Evolutionary conservation across 2,329 filamentous ascomycete species (phyloP).

Genomic region (Plectosphaerella sp.): DNA sequence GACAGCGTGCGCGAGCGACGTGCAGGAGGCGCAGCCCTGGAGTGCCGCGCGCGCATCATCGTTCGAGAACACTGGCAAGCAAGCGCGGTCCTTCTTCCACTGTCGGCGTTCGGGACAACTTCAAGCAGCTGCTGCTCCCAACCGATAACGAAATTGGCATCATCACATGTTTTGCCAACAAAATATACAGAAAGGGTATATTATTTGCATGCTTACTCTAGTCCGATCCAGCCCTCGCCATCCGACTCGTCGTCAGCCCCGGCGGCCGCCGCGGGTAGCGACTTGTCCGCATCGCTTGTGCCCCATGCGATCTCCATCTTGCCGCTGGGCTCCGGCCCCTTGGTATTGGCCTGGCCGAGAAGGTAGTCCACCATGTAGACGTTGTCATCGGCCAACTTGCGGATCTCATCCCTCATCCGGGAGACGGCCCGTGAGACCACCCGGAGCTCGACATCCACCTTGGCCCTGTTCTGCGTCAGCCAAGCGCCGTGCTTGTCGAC

Average conservation of each 20-base stretch:
- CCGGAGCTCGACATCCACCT: conserved; percentile 79
- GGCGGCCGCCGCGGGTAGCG: conserved; percentile 7
- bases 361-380: conserved; percentile 86
- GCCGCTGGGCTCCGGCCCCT: conserved; percentile 9
- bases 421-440: conserved; percentile 76
- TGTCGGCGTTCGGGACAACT: too few species aligned
- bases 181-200: conserved; percentile 9
- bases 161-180: not conserved
- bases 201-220: conserved; percentile 33
- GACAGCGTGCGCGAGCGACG: too few species aligned
- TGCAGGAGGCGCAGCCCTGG: too few species aligned
- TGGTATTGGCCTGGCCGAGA: conserved; percentile 39
- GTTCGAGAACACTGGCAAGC: too few species aligned
- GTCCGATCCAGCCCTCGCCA: conserved; percentile 42
- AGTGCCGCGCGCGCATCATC: too few species aligned
- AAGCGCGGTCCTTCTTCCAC: too few species aligned
- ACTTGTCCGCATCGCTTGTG: conserved; percentile 7
- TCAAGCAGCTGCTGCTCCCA: too few species aligned
- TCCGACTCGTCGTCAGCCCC: conserved; percentile 31
- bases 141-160: not conserved
- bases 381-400: conserved; percentile 81
- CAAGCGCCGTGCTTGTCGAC: conserved; percentile 80
- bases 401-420: conserved; percentile 77
- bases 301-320: conserved; percentile 17
- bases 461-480: conserved; percentile 74